Percentiles rank a stretch among this genome's conserved stretches.
Conservation (phyloP, 75 land plant genomes). For the Azolla pinnata region DNA sequence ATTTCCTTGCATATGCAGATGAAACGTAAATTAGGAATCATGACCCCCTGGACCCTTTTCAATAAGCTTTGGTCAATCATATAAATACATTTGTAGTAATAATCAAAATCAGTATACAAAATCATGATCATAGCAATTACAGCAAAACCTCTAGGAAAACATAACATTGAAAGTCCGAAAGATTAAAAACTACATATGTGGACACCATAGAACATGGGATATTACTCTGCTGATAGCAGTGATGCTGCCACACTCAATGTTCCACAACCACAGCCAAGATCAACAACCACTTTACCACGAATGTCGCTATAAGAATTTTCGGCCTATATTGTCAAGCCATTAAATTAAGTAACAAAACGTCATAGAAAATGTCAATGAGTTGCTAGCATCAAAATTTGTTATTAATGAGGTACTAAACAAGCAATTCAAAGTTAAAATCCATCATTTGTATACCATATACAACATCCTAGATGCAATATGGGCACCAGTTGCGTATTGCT, state of each 20-base stretch:
- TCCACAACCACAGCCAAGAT: constrained; percentile 96
- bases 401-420: neutral
- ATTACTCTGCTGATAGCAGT: constrained; percentile 86
- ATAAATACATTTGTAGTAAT: no score
- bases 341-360: neutral
- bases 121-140: no score
- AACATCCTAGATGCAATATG: constrained; percentile 90
- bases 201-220: no score
- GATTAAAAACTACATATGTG: no score
- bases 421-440: neutral
- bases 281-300: constrained; percentile 66
- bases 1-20: no score
- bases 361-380: neutral
- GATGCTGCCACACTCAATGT: constrained; percentile 85
- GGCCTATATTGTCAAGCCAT: no score
- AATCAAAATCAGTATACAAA: no score
- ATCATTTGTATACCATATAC: constrained; percentile 42
- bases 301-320: constrained; percentile 73
- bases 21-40: no score
- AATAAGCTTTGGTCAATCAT: no score
- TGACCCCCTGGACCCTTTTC: no score
- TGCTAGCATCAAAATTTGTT: neutral
- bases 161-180: no score
- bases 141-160: no score
- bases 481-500: constrained; percentile 92